Conservation (phyloP, 192 early-diverging fungal genomes). For the Backusella liffmaniae region DNA sequence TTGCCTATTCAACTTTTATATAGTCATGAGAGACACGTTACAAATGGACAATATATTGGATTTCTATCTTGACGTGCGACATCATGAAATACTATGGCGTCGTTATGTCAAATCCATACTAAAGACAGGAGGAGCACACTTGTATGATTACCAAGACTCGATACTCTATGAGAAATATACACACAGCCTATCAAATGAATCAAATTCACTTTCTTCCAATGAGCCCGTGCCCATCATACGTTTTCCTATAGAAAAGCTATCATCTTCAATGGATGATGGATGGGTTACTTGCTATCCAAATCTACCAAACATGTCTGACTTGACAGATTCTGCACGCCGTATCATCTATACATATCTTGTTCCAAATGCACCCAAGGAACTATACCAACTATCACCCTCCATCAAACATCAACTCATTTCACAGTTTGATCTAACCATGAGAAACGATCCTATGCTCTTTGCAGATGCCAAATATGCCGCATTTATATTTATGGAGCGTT, state of each 20-base stretch:
- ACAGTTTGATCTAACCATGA: not conserved
- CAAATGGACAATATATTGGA: constrained; percentile 62
- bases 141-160: not conserved
- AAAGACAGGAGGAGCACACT: constrained; percentile 14
- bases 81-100: constrained; percentile 66
- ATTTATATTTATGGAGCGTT: constrained; percentile 47
- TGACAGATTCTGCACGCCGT: constrained; percentile 44
- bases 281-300: not conserved
- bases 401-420: not conserved
- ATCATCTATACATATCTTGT: constrained; percentile 53
- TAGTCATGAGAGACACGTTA: constrained; percentile 65
- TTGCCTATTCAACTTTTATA: constrained; percentile 74
- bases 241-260: not conserved
- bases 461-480: constrained; percentile 51
- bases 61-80: constrained; percentile 72
- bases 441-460: constrained; percentile 51
- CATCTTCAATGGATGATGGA: not conserved
- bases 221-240: not conserved
- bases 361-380: constrained; percentile 42
- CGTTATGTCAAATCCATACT: constrained; percentile 44
- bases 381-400: constrained; percentile 35
- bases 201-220: not conserved
- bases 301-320: constrained; percentile 11
- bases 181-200: not conserved
- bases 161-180: not conserved